A percentile compares a stretch with the other conserved stretches of the same genome.
Evolutionary conservation across 305 asterid genomes (phyloP).

Genomic region (Fraxinus angustifolia): DNA sequence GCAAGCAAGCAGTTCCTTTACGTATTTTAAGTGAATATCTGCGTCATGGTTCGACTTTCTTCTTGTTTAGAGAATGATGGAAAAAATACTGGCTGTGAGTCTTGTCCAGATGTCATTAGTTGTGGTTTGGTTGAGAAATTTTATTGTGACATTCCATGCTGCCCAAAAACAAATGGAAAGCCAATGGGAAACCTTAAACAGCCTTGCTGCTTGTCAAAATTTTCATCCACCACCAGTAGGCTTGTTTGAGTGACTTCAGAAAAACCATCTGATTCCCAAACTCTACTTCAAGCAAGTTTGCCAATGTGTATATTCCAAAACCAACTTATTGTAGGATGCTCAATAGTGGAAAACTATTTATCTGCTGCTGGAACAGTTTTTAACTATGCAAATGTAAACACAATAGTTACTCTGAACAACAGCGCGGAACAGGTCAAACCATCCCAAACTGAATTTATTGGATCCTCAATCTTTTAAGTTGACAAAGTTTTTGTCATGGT

Average conservation of each 20-base stretch:
- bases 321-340: neutral
- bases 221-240: neutral
- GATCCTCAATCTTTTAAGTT: neutral
- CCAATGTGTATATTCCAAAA: neutral
- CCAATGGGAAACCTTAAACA: neutral
- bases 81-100: neutral
- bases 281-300: neutral
- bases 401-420: neutral
- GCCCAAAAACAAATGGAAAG: neutral
- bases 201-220: neutral
- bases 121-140: neutral
- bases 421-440: neutral
- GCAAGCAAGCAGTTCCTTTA: neutral
- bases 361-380: neutral
- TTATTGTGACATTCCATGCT: constrained; percentile 14
- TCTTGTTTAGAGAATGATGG: neutral
- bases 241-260: neutral
- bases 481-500: neutral
- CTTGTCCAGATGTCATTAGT: neutral
- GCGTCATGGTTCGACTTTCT: neutral
- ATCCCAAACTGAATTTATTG: neutral
- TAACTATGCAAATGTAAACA: neutral
- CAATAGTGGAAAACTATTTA: neutral
- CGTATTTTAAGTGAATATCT: neutral
- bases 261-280: constrained; percentile 2